Evolutionary conservation across 73 alveolate species (phyloP).

Genomic region (Stentor roeselii): DNA sequence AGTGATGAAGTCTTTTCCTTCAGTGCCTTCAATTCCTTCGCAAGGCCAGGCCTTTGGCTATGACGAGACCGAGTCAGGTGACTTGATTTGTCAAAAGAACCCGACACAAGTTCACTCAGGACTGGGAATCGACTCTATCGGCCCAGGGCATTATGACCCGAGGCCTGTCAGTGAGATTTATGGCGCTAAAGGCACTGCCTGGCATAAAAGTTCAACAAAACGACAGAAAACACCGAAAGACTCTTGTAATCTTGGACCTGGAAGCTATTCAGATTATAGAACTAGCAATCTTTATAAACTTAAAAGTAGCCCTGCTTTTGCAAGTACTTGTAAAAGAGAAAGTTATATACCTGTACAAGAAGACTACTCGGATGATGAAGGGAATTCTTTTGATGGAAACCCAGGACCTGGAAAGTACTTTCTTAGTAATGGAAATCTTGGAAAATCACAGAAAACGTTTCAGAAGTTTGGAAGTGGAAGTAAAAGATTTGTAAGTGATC

Average conservation of each 20-base stretch:
- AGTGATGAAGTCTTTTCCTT: background rate
- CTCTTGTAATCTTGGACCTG: conserved; percentile 29
- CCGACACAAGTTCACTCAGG: conserved; percentile 8
- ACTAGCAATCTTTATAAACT: background rate
- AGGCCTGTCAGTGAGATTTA: background rate
- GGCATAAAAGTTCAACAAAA: conserved; percentile 18
- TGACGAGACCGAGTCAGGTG: conserved; percentile 25
- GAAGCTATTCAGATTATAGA: conserved; percentile 1
- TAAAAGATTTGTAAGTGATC: conserved; percentile 5
- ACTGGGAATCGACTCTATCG: conserved; percentile 7
- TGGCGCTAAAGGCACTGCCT: conserved; percentile 16
- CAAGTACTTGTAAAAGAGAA: background rate
- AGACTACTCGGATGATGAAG: background rate
- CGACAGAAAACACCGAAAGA: background rate
- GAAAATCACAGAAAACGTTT: background rate
- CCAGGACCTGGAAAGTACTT: conserved; percentile 30
- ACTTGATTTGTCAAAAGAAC: background rate
- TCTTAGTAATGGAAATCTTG: background rate
- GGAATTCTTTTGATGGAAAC: background rate
- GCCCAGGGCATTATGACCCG: conserved; percentile 33
- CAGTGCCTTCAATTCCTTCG: conserved; percentile 28
- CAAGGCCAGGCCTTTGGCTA: conserved; percentile 23
- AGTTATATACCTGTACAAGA: background rate
- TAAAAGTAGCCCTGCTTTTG: conserved; percentile 12
- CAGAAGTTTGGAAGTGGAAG: conserved; percentile 25